Conservation (phyloP, 345 rosid species). For the Pistacia atlantica region DNA sequence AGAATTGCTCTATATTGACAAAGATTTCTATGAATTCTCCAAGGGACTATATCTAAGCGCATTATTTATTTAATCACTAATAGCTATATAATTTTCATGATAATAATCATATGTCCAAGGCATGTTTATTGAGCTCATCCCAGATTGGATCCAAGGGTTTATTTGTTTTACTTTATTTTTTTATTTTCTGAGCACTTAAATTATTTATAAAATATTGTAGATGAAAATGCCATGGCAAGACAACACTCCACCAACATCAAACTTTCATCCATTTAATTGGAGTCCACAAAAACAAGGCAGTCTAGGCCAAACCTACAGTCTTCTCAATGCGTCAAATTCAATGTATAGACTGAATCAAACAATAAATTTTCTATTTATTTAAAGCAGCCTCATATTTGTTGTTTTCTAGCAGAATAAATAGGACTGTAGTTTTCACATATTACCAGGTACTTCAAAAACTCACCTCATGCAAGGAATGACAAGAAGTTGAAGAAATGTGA, state of each 20-base stretch:
- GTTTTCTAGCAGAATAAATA: not conserved
- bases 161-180: not conserved
- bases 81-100: too few species aligned
- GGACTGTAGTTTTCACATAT: not conserved
- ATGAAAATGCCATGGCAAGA: not conserved
- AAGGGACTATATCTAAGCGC: too few species aligned
- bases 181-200: not conserved
- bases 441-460: constrained; percentile 17
- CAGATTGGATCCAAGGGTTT: too few species aligned
- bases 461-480: constrained; percentile 16
- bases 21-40: too few species aligned
- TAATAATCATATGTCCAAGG: too few species aligned
- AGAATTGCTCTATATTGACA: too few species aligned
- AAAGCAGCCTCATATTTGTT: not conserved
- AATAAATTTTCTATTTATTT: not conserved
- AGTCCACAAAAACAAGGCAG: not conserved
- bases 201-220: not conserved
- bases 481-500: too few species aligned
- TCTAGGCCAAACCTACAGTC: not conserved
- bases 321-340: constrained; percentile 3
- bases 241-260: not conserved
- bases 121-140: too few species aligned
- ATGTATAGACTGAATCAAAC: constrained; percentile 9
- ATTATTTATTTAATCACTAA: too few species aligned
- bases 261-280: not conserved